Evolutionary conservation across 352 stramenopile genomes (phyloP), one percentile per base, ranked within the genome.

Genomic region (Phytopythium sindhum): DNA sequence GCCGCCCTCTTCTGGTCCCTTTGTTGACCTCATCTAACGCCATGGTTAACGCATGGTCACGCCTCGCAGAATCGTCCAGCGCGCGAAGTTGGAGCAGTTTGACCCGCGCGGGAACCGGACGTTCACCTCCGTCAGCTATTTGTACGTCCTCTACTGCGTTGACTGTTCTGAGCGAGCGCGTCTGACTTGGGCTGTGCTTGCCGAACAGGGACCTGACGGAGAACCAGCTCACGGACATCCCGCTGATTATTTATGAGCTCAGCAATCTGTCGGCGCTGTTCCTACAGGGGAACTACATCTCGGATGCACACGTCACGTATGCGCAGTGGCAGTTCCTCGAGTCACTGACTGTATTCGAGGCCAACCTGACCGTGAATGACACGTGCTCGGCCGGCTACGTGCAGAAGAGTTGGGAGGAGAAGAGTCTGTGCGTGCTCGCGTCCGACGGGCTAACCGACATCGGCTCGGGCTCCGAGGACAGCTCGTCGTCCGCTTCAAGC

Each of bases 211-310:
- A 93, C 58, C 63, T 93, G 57, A 70, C 74, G 47, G 72, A 90
- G 64, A 93, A 93, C 41, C 37, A 70, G 28, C 60, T 93, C 19
- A 80, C 84, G 0, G 69, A 80, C 21, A 91, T 93, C 41, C 84
- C 84, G 11, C 63, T 68, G 14, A 77, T 88, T 65, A 81, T 92
- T 66, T 92, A 86, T 73, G 75, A 87, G 63, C 75, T 90, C 62
- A 67, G 65, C 35, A 80, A 74, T 29, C 73, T 93, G 55, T 79
- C 72, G 33, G 69, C 73, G 35, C 69, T 93, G 37, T 65, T 77
- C 48, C 62, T 93, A 19, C 68, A 80, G 41, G 70, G 66, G 50
- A 93, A 91, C 65, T 44, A 65, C 44, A 89, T 93, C 53, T 33
- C 35, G 2, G 61, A 86, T 53, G 74, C 79, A 14, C 75, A 93